Conservation (phyloP, 257 asterid genomes). For the Solanum lycopersicoides region DNA sequence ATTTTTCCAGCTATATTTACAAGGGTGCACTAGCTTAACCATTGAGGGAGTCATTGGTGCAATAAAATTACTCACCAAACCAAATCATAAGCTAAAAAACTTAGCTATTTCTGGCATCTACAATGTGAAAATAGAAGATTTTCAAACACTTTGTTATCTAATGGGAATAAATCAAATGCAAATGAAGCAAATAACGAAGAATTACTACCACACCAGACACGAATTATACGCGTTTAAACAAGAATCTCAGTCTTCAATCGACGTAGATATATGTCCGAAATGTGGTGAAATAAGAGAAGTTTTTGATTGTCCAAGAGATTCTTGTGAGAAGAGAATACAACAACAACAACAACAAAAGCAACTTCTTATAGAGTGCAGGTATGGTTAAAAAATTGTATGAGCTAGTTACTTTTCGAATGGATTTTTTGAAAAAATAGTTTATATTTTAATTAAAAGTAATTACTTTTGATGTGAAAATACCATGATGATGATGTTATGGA, state of each 20-base stretch:
- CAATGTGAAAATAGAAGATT: conserved; percentile 25
- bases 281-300: conserved; percentile 38
- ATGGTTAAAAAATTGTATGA: neutral
- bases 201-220: conserved; percentile 25
- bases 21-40: conserved; percentile 60
- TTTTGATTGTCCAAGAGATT: conserved; percentile 51
- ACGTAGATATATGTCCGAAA: conserved; percentile 50
- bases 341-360: neutral
- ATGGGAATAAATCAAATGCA: conserved; percentile 11
- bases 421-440: neutral
- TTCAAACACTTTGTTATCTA: conserved; percentile 22
- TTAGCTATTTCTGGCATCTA: conserved; percentile 47
- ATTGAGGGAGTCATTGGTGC: conserved; percentile 50
- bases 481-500: neutral
- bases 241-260: conserved; percentile 18
- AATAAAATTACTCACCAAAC: conserved; percentile 27
- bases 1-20: conserved; percentile 44
- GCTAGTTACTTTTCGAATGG: neutral
- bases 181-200: neutral
- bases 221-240: neutral
- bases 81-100: conserved; percentile 18
- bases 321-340: conserved; percentile 10
- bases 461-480: neutral
- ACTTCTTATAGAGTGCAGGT: neutral
- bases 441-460: neutral